Base-by-base conservation (phyloP, 2,329 filamentous ascomycete genomes). In the Venturia nashicola region DNA sequence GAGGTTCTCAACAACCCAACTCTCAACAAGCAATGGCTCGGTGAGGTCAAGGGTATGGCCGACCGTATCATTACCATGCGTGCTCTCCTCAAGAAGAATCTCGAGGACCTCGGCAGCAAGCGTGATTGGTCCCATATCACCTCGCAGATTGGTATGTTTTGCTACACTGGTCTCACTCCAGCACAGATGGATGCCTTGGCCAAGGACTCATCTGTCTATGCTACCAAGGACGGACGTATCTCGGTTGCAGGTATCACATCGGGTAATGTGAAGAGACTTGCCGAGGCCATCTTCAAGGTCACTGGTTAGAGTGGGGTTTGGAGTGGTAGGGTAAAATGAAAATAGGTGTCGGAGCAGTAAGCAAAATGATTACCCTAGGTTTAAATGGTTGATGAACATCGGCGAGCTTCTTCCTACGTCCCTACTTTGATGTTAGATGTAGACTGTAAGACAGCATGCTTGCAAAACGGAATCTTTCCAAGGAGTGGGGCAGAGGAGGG, bases 121-220 rank as follows among this genome's bases (percentile, higher is more conserved):
- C 91, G 95, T 78, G 90, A 97, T 82, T 99, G 94, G 94, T 90
- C 88, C 76, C 94, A 99, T 83, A 99, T 99, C 79, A 97, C 94
- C 70, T 92, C 83, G 79, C 75, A 84, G 85, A 99, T 99, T 72
- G 94, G 94, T 80, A 99, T 99, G 94, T 99, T 99, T 74, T 93
- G 94, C 71, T 99, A 96, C 84, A 99, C 94, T 62, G 94, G 94
- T 67, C 81, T 99, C 72, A 93, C 83, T 71, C 81, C 92, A 64
- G 87, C 93, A 79, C 89, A 97, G 81, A 97, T 97, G 90, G 89
- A 93, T 64, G 81, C 80, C 72, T 83, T 99, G 67, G 90, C 92
- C 69, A 91, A 95, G 82, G 90, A 97, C 82, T 46, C 14, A 83
- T 96, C 91, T 66, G 93, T 99, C 71, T 99, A 99, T 76, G 93